Evolutionary conservation across 176 grass and related monocot genomes (phyloP).

Genomic region (Zizania latifolia): DNA sequence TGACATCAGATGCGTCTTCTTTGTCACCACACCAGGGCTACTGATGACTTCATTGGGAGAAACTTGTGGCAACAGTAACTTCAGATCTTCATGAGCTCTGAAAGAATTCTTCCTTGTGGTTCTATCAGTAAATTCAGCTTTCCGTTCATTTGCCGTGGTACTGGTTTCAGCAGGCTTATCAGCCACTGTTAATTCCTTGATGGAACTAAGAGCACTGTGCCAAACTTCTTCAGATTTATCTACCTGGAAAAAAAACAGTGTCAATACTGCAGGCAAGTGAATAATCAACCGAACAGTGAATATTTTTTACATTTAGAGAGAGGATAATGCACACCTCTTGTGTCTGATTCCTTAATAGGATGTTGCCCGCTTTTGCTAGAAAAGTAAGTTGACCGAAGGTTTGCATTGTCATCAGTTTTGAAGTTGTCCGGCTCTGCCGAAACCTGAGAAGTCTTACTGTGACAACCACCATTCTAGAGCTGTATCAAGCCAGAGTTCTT

Average conservation of each 20-base stretch:
- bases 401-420: background rate
- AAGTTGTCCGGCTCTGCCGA: background rate
- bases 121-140: slow-evolving; percentile 32
- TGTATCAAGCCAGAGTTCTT: background rate
- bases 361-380: background rate
- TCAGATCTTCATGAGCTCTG: slow-evolving; percentile 56
- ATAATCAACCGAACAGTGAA: background rate
- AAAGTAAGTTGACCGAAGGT: slow-evolving; percentile 9
- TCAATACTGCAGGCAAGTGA: background rate
- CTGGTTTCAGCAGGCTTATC: background rate
- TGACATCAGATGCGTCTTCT: slow-evolving; percentile 17
- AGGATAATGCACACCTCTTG: background rate
- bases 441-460: background rate
- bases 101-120: slow-evolving; percentile 42
- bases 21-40: slow-evolving; percentile 37
- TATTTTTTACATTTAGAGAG: background rate
- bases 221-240: slow-evolving; percentile 23
- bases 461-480: background rate
- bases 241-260: background rate
- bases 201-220: slow-evolving; percentile 18
- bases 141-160: background rate
- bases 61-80: slow-evolving; percentile 57
- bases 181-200: background rate
- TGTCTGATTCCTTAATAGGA: background rate
- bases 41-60: slow-evolving; percentile 6